phyloP scores from a whole-genome alignment of 129 eudicot species.

The Escallonia herrerae region DNA sequence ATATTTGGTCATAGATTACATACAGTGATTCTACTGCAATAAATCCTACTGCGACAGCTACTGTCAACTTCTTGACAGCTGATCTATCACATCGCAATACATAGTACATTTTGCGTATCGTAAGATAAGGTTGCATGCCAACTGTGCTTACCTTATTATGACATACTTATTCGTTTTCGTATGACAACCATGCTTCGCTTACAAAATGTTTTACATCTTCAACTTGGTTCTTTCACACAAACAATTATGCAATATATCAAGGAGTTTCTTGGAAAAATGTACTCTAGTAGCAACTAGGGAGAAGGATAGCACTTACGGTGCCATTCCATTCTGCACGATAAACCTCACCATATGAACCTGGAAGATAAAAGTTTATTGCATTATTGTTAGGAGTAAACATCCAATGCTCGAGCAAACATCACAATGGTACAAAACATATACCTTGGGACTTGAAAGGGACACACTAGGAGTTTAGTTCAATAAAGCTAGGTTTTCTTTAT shows the following conservation, averaged over 20 bases:
- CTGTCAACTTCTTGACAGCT: too few relatives aligned
- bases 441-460: too few relatives aligned
- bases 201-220: neutral
- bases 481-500: too few relatives aligned
- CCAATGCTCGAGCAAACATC: slow-evolving; percentile 10
- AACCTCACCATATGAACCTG: slow-evolving; percentile 98
- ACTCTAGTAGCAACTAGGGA: slow-evolving; percentile 1
- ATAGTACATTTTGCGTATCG: neutral
- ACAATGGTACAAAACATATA: too few relatives aligned
- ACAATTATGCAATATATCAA: neutral
- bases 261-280: neutral
- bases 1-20: too few relatives aligned
- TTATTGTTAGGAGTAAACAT: slow-evolving; percentile 1
- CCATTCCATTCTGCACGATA: slow-evolving; percentile 95
- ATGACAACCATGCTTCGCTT: too few relatives aligned
- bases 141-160: too few relatives aligned
- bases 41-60: too few relatives aligned
- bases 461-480: too few relatives aligned
- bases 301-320: slow-evolving; percentile 57
- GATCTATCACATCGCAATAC: neutral
- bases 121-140: too few relatives aligned
- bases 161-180: too few relatives aligned
- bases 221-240: neutral
- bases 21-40: too few relatives aligned
- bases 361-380: slow-evolving; percentile 15